phyloP scores from a whole-genome alignment of 305 asterid species.

The Petunia hybrid region DNA sequence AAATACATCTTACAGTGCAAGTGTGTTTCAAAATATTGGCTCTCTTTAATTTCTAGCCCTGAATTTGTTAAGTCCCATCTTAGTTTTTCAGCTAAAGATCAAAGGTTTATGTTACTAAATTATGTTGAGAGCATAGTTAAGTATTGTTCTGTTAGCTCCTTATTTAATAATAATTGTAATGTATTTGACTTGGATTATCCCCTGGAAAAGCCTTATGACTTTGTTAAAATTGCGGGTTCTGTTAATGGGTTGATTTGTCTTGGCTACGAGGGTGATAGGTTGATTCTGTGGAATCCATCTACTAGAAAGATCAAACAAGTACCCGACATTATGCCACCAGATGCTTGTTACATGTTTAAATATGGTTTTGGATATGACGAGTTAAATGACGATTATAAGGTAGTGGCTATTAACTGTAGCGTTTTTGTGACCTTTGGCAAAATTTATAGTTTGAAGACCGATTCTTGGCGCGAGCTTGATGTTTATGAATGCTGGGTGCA shows the following conservation, averaged over 20 bases:
- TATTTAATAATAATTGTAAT: too few species aligned
- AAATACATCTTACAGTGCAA: too few species aligned
- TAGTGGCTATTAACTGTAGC: not conserved
- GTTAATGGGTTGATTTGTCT: not conserved
- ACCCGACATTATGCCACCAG: not conserved
- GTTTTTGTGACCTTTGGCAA: not conserved
- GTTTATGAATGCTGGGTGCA: not conserved
- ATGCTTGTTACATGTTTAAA: not conserved
- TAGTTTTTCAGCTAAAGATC: too few species aligned
- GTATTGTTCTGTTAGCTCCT: too few species aligned
- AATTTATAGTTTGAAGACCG: not conserved
- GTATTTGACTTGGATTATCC: not conserved
- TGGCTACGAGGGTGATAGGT: not conserved
- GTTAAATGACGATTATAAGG: not conserved
- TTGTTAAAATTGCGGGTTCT: not conserved
- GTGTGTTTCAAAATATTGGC: too few species aligned
- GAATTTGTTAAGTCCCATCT: too few species aligned
- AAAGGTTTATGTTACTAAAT: too few species aligned
- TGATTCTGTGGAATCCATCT: not conserved
- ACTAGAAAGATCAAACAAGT: not conserved
- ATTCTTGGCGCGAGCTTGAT: not conserved
- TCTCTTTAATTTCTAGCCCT: too few species aligned
- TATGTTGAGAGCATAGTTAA: too few species aligned
- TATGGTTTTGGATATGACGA: not conserved
- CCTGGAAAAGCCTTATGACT: not conserved